phyloP scores from a whole-genome alignment of 495 filamentous ascomycete genomes.

The Aspergillus olivimuriae region DNA sequence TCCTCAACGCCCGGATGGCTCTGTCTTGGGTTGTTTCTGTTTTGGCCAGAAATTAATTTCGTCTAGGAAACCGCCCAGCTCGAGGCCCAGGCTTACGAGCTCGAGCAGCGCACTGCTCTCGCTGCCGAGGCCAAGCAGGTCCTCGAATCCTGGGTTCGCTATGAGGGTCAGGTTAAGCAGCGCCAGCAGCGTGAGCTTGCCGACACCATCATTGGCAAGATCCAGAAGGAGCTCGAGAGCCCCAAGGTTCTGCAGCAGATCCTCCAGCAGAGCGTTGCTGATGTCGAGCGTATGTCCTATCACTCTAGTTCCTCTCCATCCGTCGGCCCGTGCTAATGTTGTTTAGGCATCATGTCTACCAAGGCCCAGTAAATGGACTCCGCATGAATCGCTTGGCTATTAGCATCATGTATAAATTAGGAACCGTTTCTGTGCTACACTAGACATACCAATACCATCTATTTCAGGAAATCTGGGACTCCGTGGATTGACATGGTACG shows the following conservation, averaged over 20 bases:
- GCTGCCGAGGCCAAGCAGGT: slow-evolving; percentile 89
- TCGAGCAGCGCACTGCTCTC: slow-evolving; percentile 89
- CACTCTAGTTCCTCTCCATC: not conserved
- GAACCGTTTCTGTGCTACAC: slow-evolving; percentile 37
- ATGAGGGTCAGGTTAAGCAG: slow-evolving; percentile 97
- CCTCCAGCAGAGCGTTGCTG: slow-evolving; percentile 85
- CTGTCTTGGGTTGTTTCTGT: not conserved
- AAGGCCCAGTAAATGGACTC: slow-evolving; percentile 46
- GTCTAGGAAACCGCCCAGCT: slow-evolving; percentile 88
- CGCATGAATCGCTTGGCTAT: slow-evolving; percentile 27
- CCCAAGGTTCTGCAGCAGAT: slow-evolving; percentile 93
- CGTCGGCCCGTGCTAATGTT: not conserved
- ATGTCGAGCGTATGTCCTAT: slow-evolving; percentile 84
- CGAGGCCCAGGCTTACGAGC: slow-evolving; percentile 91
- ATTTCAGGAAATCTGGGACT: no score
- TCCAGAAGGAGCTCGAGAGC: slow-evolving; percentile 96
- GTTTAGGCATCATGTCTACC: slow-evolving; percentile 45
- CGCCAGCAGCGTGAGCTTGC: slow-evolving; percentile 95
- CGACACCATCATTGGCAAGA: slow-evolving; percentile 87
- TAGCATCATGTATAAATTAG: slow-evolving; percentile 45
- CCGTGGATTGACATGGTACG: no score
- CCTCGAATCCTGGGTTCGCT: slow-evolving; percentile 96
- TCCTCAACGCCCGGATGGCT: not conserved
- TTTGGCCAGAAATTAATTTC: no score
- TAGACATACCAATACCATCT: slow-evolving; percentile 39